These are phyloP conservation scores for Mycena chlorophos DNA, from an alignment of 768 basidiomycete genomes.

Conservation along the genomic window DNA sequence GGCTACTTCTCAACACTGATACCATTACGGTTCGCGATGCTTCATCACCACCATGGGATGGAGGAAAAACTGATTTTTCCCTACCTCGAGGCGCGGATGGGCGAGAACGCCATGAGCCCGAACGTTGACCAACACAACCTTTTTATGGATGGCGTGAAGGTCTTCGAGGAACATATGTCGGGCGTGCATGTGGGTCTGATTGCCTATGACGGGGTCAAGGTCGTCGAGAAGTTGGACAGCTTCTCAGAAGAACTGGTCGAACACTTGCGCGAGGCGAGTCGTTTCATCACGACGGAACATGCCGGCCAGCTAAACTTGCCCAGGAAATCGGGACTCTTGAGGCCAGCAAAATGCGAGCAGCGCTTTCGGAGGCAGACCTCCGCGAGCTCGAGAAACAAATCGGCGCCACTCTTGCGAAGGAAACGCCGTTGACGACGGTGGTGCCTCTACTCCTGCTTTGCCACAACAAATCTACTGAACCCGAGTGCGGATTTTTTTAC, in stretches of 20 bases:
- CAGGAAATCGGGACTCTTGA: slow-evolving; percentile 16
- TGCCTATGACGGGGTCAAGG: slow-evolving; percentile 8
- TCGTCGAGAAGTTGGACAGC: slow-evolving; percentile 8
- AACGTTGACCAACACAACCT: slow-evolving; percentile 24
- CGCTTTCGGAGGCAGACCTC: slow-evolving; percentile 14
- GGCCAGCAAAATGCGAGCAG: slow-evolving; percentile 8
- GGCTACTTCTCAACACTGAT: not conserved
- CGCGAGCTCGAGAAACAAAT: slow-evolving; percentile 4
- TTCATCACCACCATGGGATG: slow-evolving; percentile 24
- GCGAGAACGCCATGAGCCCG: slow-evolving; percentile 10
- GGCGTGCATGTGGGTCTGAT: not conserved
- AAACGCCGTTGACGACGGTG: not conserved
- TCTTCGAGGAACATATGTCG: slow-evolving; percentile 21
- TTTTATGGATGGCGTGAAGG: slow-evolving; percentile 16
- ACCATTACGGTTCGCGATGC: slow-evolving; percentile 5
- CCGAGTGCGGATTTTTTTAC: not conserved
- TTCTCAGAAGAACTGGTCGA: slow-evolving; percentile 11
- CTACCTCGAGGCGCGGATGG: slow-evolving; percentile 18
- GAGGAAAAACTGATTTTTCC: slow-evolving; percentile 26
- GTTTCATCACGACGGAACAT: not conserved
- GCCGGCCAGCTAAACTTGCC: not conserved
- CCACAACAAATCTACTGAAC: not conserved
- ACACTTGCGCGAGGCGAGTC: slow-evolving; percentile 7
- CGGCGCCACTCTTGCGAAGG: not conserved
- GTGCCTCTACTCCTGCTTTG: not conserved